Percentiles rank a stretch among this genome's conserved stretches.
These are phyloP conservation scores for Brassica carinata DNA, from an alignment of 345 rosid genomes.

Conservation along the genomic window DNA sequence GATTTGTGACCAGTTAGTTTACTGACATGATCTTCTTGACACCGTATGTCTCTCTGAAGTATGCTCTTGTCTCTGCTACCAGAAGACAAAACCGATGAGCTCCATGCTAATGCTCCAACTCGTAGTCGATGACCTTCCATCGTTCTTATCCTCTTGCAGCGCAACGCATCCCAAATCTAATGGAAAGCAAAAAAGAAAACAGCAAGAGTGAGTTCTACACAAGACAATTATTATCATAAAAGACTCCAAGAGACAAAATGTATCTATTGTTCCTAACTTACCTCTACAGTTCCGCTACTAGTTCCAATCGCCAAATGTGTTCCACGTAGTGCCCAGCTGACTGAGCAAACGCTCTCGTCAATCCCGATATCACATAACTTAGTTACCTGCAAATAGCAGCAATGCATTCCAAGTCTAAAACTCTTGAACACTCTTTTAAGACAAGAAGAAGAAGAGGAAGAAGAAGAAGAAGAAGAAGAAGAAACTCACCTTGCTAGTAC, in stretches of 20 bases:
- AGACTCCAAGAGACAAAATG: not conserved
- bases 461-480: not conserved
- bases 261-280: constrained; percentile 31
- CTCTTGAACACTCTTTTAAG: not conserved
- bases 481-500: constrained; percentile 81
- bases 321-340: constrained; percentile 91
- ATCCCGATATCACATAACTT: constrained; percentile 90
- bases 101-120: constrained; percentile 97
- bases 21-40: constrained; percentile 79
- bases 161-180: constrained; percentile 93
- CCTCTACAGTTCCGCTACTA: constrained; percentile 85
- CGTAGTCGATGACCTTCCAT: constrained; percentile 97
- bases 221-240: not conserved
- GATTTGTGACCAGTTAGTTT: constrained; percentile 96
- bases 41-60: constrained; percentile 83
- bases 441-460: not conserved
- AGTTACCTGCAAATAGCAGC: constrained; percentile 61
- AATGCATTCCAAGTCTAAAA: constrained; percentile 1
- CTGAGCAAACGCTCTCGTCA: constrained; percentile 91
- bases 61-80: constrained; percentile 97
- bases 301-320: constrained; percentile 93
- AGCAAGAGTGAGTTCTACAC: not conserved
- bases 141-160: constrained; percentile 77
- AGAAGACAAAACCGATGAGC: constrained; percentile 80
- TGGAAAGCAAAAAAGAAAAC: not conserved